Evolutionary conservation across 176 grass and related monocot genomes (phyloP), one percentile per base, ranked within the genome.

Genomic region (Microstegium vimineum): DNA sequence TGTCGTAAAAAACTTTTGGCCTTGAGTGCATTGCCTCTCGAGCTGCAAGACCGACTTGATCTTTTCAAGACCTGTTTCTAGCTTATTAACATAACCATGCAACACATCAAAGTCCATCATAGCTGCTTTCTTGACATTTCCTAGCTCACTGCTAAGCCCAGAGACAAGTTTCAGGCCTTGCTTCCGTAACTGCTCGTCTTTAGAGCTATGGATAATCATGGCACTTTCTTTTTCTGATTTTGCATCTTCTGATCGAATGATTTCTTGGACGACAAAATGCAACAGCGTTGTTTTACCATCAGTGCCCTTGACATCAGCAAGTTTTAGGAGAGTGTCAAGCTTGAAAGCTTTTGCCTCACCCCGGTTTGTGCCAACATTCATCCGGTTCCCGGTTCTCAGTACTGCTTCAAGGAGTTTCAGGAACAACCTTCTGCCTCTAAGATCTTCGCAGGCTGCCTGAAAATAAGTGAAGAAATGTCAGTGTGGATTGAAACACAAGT

Each of bases 231-330:
- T 81, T 76, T 89, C 84, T 57, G 83, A 80, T 43, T 83, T 91
- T 52, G 80, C 84, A 42, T 94, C 93, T 83, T 99, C 93, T 12
- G 93, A 92, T 75, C 93, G 89, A 80, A 98, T 85, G 45, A 99
- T 99, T 81, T 99, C 96, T 85, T 95, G 96, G 63, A 99, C 96
- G 10, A 99, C 96, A 74, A 99, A 99, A 84, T 99, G 96, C 47
- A 99, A 89, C 30, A 99, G 77, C 10, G 96, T 95, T 66, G 96
- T 99, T 84, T 93, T 99, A 20, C 96, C 96, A 57, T 99, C 96
- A 25, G 93, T 90, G 33, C 93, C 93, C 75, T 99, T 99, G 23
- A 99, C 93, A 34, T 99, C 96, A 34, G 96, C 90, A 13, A 99
- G 96, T 71, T 99, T 99, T 35, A 99, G 89, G 75, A 99, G 96